Evolutionary conservation across 176 grass and related monocot species (phyloP), one percentile per base, ranked within the genome.

Genomic region (Carex pumila): DNA sequence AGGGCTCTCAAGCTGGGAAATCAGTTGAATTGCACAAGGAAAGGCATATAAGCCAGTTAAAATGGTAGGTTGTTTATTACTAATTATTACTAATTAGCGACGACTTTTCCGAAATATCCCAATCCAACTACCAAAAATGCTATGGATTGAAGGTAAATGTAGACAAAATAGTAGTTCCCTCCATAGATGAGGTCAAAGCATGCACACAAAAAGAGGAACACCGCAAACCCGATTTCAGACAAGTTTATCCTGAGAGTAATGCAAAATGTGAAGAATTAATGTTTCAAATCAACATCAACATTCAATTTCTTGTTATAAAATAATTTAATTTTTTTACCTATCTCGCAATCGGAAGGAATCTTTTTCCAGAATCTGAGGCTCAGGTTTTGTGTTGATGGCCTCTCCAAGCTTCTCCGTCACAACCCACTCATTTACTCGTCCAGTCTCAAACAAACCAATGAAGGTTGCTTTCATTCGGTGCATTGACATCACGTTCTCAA

Each of bases 401-500:
- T 86, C 87, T 53, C 96, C 96, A 79, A 99, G 65, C 80, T 99
- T 99, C 85, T 99, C 89, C 3, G 96, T 95, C 43, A 99, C 96
- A 75, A 99, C 88, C 96, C 93, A 99, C 79, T 99, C 96, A 17
- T 95, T 90, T 79, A 98, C 92, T 14, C 87, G 74, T 74, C 89
- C 93, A 3, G 89, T 71, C 83, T 98, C 93, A 13, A 99, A 73
- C 49, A 99, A 89, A 85, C 96, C 96, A 9, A 99, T 89, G n/a
- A 95, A 79, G 5, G 88, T 88, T 0, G 96, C 93, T 88, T 93
- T 95, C 18, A 89, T 91, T 71, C 96, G 91, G 85, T 99, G 96
- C 88, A 95, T 93, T 1, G 96, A 94, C 96, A 99, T 99, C 0
- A 99, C 96, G 79, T 99, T 99, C 85, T 99, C 93, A 82, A 93